Evolutionary conservation across 257 asterid genomes (phyloP), one percentile per base, ranked within the genome.

Genomic region (Penstemon eatonii): DNA sequence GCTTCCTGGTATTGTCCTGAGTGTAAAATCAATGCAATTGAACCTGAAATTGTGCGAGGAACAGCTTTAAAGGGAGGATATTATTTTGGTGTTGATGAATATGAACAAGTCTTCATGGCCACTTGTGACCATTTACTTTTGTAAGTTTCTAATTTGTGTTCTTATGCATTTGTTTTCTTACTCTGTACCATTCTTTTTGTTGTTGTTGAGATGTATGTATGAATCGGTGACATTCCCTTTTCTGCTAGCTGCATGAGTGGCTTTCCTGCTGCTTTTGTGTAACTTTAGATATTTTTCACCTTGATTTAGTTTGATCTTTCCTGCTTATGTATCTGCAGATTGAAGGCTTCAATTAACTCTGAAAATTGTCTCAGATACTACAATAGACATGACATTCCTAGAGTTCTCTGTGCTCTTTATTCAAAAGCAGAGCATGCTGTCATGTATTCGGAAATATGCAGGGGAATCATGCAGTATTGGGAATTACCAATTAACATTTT

Each of bases 1-100:
- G 96, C 86, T 52, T 75, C 89, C 38, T 90, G 97, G 97, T 85
- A 82, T 74, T 90, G 97, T 74, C 96, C 97, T 2, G 97, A 90
- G 82, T 90, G 97, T 79, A 68, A 76, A 57, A 75, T 86, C 51
- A 82, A 81, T 73, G 79, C 73, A 73, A 67, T 70, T 7, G 87
- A 86, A 33, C 96, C 92, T 38, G 83, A 75, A 65, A 67, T 79
- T 39, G 46, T 64, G 63, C 78, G 72, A 68, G 85, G 82, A 56
- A 80, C 89, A 58, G 36, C 83, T 65, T 74, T 90, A 60, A 76
- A 77, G 70, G 96, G 95, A 79, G 89, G 92, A 54, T 69, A 77
- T 47, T 56, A 75, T 74, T 88, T 86, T 51, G 96, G 96, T 49
- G 76, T 82, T 2, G 97, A 90, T 80, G 74, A 80, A 40, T 85